Percentiles rank a stretch among this genome's conserved stretches.
These are phyloP conservation scores for Ogataea zsoltii DNA, from an alignment of 805 yeast genomes.

Conservation along the genomic window DNA sequence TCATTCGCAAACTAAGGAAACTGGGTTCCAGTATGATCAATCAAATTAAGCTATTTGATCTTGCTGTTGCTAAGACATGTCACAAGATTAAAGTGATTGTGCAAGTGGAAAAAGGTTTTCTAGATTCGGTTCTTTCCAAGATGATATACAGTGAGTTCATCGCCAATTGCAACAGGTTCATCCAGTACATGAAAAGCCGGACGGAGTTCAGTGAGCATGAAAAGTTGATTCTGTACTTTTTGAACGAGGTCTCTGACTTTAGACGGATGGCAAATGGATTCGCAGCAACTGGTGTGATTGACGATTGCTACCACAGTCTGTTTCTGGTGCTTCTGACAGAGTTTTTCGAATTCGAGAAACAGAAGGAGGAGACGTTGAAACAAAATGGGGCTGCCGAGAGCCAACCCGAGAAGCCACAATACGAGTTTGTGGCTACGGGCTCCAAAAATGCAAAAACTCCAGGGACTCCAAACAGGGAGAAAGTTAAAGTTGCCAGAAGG, in stretches of 20 bases:
- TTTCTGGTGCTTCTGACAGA: constrained; percentile 50
- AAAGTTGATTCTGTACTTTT: constrained; percentile 41
- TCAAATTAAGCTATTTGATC: constrained; percentile 67
- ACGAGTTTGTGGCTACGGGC: constrained; percentile 9
- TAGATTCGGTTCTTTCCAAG: constrained; percentile 52
- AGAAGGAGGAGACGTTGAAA: neutral
- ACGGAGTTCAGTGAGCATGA: constrained; percentile 40
- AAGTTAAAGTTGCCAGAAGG: constrained; percentile 47
- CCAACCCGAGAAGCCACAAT: constrained; percentile 5
- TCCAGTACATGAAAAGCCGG: constrained; percentile 22
- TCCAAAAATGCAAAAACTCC: constrained; percentile 12
- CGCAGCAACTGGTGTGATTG: constrained; percentile 74
- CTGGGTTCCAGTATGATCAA: constrained; percentile 75
- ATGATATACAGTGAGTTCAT: constrained; percentile 47
- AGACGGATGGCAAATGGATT: constrained; percentile 76
- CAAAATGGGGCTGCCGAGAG: neutral
- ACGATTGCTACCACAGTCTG: constrained; percentile 66
- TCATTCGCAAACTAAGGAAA: constrained; percentile 75
- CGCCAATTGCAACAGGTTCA: constrained; percentile 36
- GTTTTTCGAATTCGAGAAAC: constrained; percentile 12
- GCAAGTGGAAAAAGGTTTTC: constrained; percentile 43
- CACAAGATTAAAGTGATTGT: constrained; percentile 48
- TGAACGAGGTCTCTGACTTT: constrained; percentile 57
- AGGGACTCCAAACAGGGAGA: constrained; percentile 33
- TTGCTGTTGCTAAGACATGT: constrained; percentile 52